Percentiles rank a stretch among this genome's conserved stretches.
Conservation (phyloP, 345 rosid genomes). For the Mangifera indica region DNA sequence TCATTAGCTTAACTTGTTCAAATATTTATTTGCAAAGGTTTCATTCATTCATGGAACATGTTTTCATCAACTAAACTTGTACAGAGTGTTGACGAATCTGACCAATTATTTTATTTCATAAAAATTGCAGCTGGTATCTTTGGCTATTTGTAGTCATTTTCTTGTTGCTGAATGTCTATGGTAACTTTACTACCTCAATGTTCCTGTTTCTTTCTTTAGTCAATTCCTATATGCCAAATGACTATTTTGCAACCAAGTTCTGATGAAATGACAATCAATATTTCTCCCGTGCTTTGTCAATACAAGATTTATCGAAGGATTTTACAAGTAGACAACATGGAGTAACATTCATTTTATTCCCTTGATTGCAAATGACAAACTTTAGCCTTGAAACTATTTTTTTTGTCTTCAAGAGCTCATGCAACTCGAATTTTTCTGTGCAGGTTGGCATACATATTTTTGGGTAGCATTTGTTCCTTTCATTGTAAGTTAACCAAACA, state of each 20-base stretch:
- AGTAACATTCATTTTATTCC: background rate
- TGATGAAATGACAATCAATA: no score
- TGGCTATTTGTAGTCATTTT: conserved; percentile 78
- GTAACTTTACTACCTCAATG: conserved; percentile 28
- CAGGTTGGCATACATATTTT: conserved; percentile 83
- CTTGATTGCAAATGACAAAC: no score
- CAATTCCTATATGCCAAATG: no score
- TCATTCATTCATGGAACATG: background rate
- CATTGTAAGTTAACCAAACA: conserved; percentile 39
- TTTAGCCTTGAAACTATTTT: background rate
- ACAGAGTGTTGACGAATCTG: background rate
- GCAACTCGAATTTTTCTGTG: conserved; percentile 18
- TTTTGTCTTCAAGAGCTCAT: background rate
- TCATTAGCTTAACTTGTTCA: no score
- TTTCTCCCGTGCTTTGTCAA: no score
- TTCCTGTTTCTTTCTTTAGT: no score
- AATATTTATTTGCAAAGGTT: no score
- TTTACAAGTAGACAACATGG: no score
- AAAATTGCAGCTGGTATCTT: conserved; percentile 75
- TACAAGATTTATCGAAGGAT: no score
- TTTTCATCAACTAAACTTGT: background rate
- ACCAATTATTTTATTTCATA: background rate
- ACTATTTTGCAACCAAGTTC: no score
- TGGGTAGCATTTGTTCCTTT: conserved; percentile 75
- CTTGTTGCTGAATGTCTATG: conserved; percentile 63